Percentiles rank a stretch among this genome's conserved stretches.
phyloP scores from a whole-genome alignment of 148 eudicot genomes.

The Tetragonia tetragonoides region DNA sequence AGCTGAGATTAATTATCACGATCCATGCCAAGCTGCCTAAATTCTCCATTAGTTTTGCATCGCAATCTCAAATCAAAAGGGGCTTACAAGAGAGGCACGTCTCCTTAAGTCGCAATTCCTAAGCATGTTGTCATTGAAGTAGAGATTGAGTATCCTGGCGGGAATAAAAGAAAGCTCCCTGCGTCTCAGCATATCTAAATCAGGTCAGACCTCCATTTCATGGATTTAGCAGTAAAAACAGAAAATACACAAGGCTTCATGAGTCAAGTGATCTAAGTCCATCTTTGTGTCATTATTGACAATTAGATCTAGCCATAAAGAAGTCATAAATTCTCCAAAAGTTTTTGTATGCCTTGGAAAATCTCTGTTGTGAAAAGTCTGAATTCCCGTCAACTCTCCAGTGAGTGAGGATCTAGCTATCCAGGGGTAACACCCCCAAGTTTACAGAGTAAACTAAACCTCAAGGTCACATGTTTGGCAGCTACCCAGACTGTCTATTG shows the following conservation, averaged over 20 bases:
- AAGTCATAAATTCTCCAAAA: not conserved
- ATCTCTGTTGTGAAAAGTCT: not conserved
- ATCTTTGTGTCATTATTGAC: not conserved
- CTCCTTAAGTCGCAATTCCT: not conserved
- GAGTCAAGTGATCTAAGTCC: not conserved
- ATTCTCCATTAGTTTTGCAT: too few relatives aligned
- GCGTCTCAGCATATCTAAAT: not conserved
- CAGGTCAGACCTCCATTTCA: not conserved
- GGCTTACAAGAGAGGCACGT: not conserved
- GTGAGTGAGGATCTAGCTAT: not conserved
- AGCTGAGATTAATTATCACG: not conserved
- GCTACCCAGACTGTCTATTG: not conserved
- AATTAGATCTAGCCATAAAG: not conserved
- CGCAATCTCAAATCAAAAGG: not conserved
- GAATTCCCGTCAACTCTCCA: not conserved
- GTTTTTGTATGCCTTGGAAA: not conserved
- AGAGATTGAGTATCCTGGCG: not conserved
- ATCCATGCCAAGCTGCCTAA: not conserved
- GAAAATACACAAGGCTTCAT: not conserved
- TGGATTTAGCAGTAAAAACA: not conserved
- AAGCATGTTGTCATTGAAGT: not conserved
- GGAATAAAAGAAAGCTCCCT: not conserved
- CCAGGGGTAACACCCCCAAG: not conserved
- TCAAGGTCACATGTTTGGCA: not conserved
- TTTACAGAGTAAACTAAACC: not conserved